Conservation (phyloP, 345 rosid genomes). For the Salix viminalis region DNA sequence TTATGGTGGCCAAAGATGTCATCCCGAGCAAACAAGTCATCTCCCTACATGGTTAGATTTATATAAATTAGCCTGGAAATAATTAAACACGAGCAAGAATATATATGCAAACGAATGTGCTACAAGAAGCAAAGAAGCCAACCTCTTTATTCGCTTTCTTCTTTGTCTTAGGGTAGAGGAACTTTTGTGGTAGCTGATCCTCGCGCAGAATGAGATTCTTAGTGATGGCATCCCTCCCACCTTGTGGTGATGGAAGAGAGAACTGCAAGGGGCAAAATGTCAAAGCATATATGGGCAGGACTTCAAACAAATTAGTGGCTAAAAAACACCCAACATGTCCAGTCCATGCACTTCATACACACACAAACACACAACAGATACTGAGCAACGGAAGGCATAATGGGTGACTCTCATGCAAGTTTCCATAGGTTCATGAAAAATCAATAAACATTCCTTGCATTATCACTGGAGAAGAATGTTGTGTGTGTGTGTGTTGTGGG, state of each 20-base stretch:
- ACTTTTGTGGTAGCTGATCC: constrained; percentile 90
- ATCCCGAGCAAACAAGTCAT: constrained; percentile 48
- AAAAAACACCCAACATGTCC: background rate
- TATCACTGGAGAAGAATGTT: too few relatives aligned
- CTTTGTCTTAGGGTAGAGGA: constrained; percentile 75
- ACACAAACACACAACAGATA: background rate
- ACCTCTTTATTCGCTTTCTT: constrained; percentile 72
- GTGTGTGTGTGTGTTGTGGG: too few relatives aligned
- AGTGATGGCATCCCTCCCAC: constrained; percentile 84
- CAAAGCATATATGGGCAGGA: background rate
- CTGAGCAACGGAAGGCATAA: background rate
- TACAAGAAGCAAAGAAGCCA: constrained; percentile 1
- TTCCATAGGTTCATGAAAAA: background rate
- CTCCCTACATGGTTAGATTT: constrained; percentile 44
- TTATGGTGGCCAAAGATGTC: constrained; percentile 57
- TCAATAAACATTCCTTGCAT: too few relatives aligned
- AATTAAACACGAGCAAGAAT: background rate
- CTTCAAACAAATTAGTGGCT: background rate
- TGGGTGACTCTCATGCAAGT: background rate
- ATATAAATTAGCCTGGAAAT: too few relatives aligned
- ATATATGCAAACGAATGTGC: background rate
- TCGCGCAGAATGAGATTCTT: constrained; percentile 78
- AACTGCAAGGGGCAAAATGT: constrained; percentile 44
- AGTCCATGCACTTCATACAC: background rate
- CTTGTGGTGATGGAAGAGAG: constrained; percentile 82